Evolutionary conservation across 352 stramenopile species (phyloP).

Genomic region (Phytophthora sojae): DNA sequence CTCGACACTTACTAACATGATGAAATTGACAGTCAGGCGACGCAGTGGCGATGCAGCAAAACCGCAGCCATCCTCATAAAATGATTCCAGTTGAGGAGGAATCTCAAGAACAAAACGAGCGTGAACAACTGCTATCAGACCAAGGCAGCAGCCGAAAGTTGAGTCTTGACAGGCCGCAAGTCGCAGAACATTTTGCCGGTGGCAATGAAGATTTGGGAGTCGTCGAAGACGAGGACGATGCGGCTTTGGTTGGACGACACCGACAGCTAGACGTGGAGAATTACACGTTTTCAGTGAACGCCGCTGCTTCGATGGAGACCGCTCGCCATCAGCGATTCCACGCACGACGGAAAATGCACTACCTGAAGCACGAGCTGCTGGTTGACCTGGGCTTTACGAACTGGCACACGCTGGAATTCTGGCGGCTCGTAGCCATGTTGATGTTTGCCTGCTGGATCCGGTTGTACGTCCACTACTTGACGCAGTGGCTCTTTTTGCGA

Average conservation of each 20-base stretch:
- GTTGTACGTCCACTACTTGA: constrained; percentile 91
- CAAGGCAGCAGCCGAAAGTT: constrained; percentile 13
- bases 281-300: constrained; percentile 67
- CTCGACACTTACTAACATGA: not conserved
- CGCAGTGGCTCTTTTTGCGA: constrained; percentile 86
- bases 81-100: constrained; percentile 8
- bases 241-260: not conserved
- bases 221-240: constrained; percentile 10
- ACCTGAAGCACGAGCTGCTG: constrained; percentile 83
- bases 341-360: constrained; percentile 76
- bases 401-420: constrained; percentile 80
- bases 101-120: not conserved
- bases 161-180: constrained; percentile 6
- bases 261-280: constrained; percentile 46
- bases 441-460: constrained; percentile 86
- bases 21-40: constrained; percentile 34
- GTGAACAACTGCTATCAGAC: constrained; percentile 13
- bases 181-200: constrained; percentile 13
- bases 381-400: constrained; percentile 67
- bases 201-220: constrained; percentile 16
- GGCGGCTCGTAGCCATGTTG: constrained; percentile 65
- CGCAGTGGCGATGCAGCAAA: constrained; percentile 24
- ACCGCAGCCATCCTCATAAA: constrained; percentile 4
- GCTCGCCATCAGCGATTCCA: constrained; percentile 70
- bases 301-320: constrained; percentile 51